Base-by-base conservation (phyloP, 208 protist species). In the Leishmania major region DNA sequence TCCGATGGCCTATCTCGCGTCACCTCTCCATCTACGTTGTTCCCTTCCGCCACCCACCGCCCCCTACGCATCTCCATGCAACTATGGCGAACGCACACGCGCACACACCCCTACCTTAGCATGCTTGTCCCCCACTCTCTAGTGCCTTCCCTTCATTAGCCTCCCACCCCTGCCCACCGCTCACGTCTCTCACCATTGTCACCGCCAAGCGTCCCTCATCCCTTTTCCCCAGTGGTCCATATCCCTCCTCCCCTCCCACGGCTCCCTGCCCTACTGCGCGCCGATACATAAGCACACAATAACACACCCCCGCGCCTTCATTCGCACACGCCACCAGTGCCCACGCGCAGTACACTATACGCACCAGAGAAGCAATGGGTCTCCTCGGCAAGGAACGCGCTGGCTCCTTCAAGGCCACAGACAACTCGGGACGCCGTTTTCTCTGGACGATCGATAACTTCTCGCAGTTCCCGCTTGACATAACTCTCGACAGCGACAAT, bases 361-460 rank as follows among this genome's bases (percentile, higher is more conserved):
- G n/a, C 60, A 37, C 60, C n/a, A 4, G 60, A 37, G 64, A 13
- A 60, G 71, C 45, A 53, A 96, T 95, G 91, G 90, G 93, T 70
- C 76, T 95, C 67, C 94, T 96, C 45, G 86, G 83, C 43, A 97
- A 97, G 78, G 89, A 93, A 51, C 88, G 92, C 67, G 80, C 83
- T 22, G 94, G 94, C n/a, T 83, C 81, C 47, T 91, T 97, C 71
- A 88, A 82, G 59, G 40, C 90, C 60, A 86, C 79, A 3, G 91
- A 92, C 81, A 79, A 70, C 35, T 80, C 77, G 0, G 88, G 89
- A 5, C 89, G 90, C 35, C 87, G 78, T 76, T 97, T 96, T 79
- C 79, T 73, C 8, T 98, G 95, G 94, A 89, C 84, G 1, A 91
- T 98, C 71, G 87, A 86, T 15, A 88, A 90, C 0, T 96, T 98